Evolutionary conservation across 2,329 filamentous ascomycete species (phyloP).

Genomic region (Cucurbitaria berberidis): DNA sequence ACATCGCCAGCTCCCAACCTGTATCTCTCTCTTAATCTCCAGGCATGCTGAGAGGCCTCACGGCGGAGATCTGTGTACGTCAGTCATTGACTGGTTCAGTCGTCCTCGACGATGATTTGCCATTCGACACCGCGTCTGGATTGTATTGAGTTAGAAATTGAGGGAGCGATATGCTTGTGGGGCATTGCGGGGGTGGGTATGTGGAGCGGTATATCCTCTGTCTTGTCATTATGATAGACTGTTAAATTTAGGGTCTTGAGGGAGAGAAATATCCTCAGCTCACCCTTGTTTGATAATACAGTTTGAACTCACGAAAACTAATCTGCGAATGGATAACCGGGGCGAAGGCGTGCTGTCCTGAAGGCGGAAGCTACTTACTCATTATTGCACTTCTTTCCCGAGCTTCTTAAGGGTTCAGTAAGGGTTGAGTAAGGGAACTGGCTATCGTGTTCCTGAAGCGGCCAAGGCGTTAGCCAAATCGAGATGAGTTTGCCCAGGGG

Average conservation of each 20-base stretch:
- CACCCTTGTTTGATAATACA: slow-evolving; percentile 5
- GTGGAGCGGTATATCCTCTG: slow-evolving; percentile 18
- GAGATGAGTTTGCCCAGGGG: background rate
- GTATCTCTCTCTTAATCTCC: slow-evolving; percentile 13
- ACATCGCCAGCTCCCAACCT: slow-evolving; percentile 18
- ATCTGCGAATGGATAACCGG: background rate
- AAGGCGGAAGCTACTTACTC: background rate
- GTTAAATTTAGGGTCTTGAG: background rate
- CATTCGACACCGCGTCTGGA: slow-evolving; percentile 17
- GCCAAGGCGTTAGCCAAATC: background rate
- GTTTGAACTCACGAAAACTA: background rate
- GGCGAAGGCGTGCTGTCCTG: background rate
- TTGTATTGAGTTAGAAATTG: slow-evolving; percentile 24
- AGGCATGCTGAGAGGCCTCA: background rate
- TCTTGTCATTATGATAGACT: slow-evolving; percentile 2
- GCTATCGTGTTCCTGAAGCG: background rate
- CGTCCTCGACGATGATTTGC: slow-evolving; percentile 27
- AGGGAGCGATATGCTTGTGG: slow-evolving; percentile 21
- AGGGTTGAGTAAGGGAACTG: background rate
- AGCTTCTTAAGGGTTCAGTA: background rate
- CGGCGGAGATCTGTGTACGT: slow-evolving; percentile 19
- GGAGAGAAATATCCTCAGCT: background rate
- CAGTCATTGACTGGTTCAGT: slow-evolving; percentile 22
- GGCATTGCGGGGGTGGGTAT: slow-evolving; percentile 20
- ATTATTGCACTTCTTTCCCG: background rate